Percentiles rank a stretch among this genome's conserved stretches.
Evolutionary conservation across 192 early-diverging fungal genomes (phyloP).

Genomic region (Coemansia sp.): DNA sequence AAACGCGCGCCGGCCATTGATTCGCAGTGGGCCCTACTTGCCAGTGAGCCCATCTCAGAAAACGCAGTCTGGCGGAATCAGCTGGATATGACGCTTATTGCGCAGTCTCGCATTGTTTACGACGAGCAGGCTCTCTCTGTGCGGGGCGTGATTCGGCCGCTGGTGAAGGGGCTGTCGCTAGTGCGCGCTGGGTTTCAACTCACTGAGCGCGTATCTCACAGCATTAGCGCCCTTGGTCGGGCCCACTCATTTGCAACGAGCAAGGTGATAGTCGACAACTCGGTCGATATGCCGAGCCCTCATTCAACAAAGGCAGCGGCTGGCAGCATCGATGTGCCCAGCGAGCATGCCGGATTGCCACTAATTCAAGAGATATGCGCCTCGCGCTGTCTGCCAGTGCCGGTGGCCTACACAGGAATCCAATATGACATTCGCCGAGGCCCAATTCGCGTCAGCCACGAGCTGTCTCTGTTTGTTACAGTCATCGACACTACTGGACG

Average conservation of each 20-base stretch:
- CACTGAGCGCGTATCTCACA: constrained; percentile 23
- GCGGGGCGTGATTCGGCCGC: constrained; percentile 40
- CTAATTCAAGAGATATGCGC: constrained; percentile 33
- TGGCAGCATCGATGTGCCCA: not conserved
- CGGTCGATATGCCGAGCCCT: constrained; percentile 13
- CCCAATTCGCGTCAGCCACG: constrained; percentile 39
- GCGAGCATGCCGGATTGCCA: constrained; percentile 17
- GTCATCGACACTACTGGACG: constrained; percentile 21
- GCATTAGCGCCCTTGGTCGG: constrained; percentile 11
- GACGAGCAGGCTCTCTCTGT: constrained; percentile 45
- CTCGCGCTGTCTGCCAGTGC: constrained; percentile 32
- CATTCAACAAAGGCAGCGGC: not conserved
- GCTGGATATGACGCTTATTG: constrained; percentile 34
- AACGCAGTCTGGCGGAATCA: constrained; percentile 30
- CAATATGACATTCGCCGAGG: constrained; percentile 52
- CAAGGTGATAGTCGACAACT: constrained; percentile 23
- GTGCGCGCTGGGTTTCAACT: constrained; percentile 42
- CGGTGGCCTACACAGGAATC: constrained; percentile 42
- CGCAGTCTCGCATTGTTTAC: constrained; percentile 35
- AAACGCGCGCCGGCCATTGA: constrained; percentile 40
- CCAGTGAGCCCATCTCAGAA: constrained; percentile 36
- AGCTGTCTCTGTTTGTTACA: constrained; percentile 33
- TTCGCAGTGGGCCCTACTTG: constrained; percentile 26
- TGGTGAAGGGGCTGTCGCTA: constrained; percentile 40
- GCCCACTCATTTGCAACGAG: constrained; percentile 3